Conservation (phyloP, 2,329 filamentous ascomycete species). For the Kalaharituber pfeilii region DNA sequence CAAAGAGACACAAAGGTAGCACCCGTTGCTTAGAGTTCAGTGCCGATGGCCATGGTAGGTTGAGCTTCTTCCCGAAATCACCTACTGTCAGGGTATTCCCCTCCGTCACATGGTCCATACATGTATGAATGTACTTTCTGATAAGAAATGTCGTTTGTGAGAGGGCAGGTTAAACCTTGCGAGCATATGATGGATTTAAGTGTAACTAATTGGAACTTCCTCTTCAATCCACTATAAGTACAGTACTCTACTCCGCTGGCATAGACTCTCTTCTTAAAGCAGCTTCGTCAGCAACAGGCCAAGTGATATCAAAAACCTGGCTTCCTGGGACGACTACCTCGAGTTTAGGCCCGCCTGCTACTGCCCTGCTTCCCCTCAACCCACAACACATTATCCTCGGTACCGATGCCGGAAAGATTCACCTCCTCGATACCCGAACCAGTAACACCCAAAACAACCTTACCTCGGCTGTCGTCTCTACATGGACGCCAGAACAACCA, state of each 20-base stretch:
- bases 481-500: slow-evolving; percentile 55
- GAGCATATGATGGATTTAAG: too few species aligned
- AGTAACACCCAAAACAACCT: slow-evolving; percentile 36
- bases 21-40: slow-evolving; percentile 68
- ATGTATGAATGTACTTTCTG: too few species aligned
- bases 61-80: not conserved
- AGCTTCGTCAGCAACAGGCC: slow-evolving; percentile 41
- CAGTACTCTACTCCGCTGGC: slow-evolving; percentile 45
- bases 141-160: too few species aligned
- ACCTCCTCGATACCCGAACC: slow-evolving; percentile 69
- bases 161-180: too few species aligned
- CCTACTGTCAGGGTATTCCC: too few species aligned
- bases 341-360: slow-evolving; percentile 46
- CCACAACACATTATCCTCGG: slow-evolving; percentile 76
- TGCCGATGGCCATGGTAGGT: slow-evolving; percentile 51
- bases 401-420: slow-evolving; percentile 75
- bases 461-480: slow-evolving; percentile 44
- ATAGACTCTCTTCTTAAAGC: slow-evolving; percentile 42
- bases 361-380: slow-evolving; percentile 64
- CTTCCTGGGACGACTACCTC: slow-evolving; percentile 37
- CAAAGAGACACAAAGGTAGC: slow-evolving; percentile 80
- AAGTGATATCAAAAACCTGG: slow-evolving; percentile 64
- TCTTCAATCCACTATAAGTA: too few species aligned
- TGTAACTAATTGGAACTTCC: too few species aligned
- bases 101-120: too few species aligned